Evolutionary conservation across 257 asterid species (phyloP), one percentile per base, ranked within the genome.

Genomic region (Buddleja alternifolia): DNA sequence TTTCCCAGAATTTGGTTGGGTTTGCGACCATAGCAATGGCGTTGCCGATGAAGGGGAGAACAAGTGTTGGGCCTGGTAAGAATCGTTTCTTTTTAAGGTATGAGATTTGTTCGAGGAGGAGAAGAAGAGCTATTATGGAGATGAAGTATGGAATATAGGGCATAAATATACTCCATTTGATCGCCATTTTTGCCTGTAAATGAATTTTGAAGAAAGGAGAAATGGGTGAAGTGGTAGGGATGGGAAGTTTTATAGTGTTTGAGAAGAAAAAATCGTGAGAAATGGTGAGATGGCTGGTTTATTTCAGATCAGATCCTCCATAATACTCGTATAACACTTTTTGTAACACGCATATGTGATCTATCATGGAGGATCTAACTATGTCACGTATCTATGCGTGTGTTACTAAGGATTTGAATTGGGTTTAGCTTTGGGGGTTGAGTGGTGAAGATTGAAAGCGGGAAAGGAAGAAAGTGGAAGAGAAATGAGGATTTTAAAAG

Each of bases 31-130:
- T 44, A 3, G 94, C 71, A 47, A 90, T 48, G 21, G 87, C 97
- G 84, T 73, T 85, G 42, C 98, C 98, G 55, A 90, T 21, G 77
- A 90, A 88, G 12, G 98, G 98, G 34, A 85, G 65, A 8, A 90
- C 90, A 9, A 88, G 50, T 0, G 81, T 32, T 1, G 98, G 98
- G 39, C 98, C 98, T 1, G 98, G 97, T 23, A 93, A 59, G 83
- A 83, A 86, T 1, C 86, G 76, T 51, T 93, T 93, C 74, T 81
- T 85, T 60, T 77, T 88, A 20, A 90, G 82, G 77, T 86, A 93
- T 19, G 80, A 66, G 63, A 93, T 78, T 51, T 93, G 98, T 70
- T 93, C 97, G 4, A 86, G 55, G 42, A 93, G 79, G 39, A 93
- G 82, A 14, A 86, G 21, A 8, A 92, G 66, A 14, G 77, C 78